Conservation (phyloP, 495 filamentous ascomycete genomes). For the Pseudotulostoma volvatum region DNA sequence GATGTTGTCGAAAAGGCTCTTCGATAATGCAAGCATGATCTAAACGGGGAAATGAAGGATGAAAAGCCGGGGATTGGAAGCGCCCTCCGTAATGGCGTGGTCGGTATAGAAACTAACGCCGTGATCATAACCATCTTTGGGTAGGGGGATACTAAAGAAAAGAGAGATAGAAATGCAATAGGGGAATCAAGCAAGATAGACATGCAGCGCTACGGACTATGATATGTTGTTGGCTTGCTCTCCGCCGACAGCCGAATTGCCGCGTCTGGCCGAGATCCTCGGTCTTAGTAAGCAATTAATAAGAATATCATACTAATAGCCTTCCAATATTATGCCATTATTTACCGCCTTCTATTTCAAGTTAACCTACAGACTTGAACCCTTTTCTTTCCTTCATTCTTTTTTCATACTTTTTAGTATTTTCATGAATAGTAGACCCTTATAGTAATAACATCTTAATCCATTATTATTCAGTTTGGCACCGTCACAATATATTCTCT, state of each 20-base stretch:
- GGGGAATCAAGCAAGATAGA: not conserved
- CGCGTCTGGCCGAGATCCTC: too few relatives aligned
- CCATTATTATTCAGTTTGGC: too few relatives aligned
- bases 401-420: too few relatives aligned
- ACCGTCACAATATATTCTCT: too few relatives aligned
- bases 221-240: too few relatives aligned
- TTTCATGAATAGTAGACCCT: not conserved
- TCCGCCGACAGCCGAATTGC: too few relatives aligned
- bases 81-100: not conserved
- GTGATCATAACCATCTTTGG: not conserved
- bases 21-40: not conserved
- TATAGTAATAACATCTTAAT: not conserved
- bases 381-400: too few relatives aligned
- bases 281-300: not conserved
- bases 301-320: not conserved
- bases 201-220: too few relatives aligned
- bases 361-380: not conserved
- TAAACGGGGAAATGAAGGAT: not conserved
- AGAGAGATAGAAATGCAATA: not conserved
- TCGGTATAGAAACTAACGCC: not conserved
- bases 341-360: not conserved
- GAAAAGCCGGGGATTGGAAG: not conserved
- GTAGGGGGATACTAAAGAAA: not conserved
- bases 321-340: not conserved
- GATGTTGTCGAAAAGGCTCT: slow-evolving; percentile 40